phyloP scores from a whole-genome alignment of 495 filamentous ascomycete genomes.

The Sporormia fimetaria region DNA sequence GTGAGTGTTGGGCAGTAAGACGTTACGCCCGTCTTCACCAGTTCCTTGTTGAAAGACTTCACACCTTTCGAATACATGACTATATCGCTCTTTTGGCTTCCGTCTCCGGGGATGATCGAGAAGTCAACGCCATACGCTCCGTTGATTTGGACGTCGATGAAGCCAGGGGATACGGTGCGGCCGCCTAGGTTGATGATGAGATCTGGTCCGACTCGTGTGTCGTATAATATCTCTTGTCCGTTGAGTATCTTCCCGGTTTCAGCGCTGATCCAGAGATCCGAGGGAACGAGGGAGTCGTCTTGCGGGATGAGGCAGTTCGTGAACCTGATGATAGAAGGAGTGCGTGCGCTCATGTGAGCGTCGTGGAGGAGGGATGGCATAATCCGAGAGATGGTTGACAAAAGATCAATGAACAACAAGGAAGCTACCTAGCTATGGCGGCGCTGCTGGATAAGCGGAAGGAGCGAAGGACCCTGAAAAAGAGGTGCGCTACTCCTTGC shows the following conservation, averaged over 20 bases:
- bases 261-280: constrained; percentile 72
- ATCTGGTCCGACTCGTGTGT: constrained; percentile 48
- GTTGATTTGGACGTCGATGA: constrained; percentile 81
- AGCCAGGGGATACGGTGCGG: constrained; percentile 65
- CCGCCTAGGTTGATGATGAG: constrained; percentile 59
- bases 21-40: constrained; percentile 69
- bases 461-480: too few species aligned
- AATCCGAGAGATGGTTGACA: too few species aligned
- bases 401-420: too few species aligned
- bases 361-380: constrained; percentile 19
- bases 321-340: constrained; percentile 62
- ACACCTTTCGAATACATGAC: constrained; percentile 55
- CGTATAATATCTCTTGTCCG: constrained; percentile 66
- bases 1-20: constrained; percentile 72
- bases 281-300: constrained; percentile 48
- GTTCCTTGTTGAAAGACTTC: constrained; percentile 50
- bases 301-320: constrained; percentile 67
- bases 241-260: constrained; percentile 62
- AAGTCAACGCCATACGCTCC: constrained; percentile 82
- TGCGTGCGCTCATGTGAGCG: background rate
- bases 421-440: too few species aligned
- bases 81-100: too few species aligned
- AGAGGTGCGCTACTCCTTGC: too few species aligned
- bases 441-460: too few species aligned
- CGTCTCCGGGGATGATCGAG: constrained; percentile 54